A percentile compares a stretch with the other conserved stretches of the same genome.
phyloP scores from a whole-genome alignment of 2,329 filamentous ascomycete genomes.

The Colletotrichum caudatum region DNA sequence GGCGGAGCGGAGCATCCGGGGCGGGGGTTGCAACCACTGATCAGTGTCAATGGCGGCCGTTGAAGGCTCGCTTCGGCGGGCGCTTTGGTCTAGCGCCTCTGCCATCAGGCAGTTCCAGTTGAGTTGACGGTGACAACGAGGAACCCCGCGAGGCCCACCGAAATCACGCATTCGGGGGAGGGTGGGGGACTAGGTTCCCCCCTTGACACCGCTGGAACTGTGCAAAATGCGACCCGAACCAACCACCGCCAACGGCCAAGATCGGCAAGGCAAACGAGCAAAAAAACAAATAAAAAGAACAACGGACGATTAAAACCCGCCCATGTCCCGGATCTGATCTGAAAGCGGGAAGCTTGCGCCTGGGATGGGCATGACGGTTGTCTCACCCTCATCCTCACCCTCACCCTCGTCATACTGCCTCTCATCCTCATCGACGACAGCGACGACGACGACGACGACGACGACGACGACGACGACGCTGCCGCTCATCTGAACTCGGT shows the following conservation, averaged over 20 bases:
- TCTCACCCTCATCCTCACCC: conserved; percentile 14
- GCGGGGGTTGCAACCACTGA: conserved; percentile 2
- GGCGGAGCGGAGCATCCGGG: conserved; percentile 27
- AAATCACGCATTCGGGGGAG: conserved; percentile 31
- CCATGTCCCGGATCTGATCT: conserved; percentile 5
- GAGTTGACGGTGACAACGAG: background rate
- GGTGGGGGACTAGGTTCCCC: background rate
- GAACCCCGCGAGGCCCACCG: conserved; percentile 31
- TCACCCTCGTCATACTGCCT: background rate
- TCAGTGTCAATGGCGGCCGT: conserved; percentile 23
- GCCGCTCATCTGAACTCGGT: conserved; percentile 8
- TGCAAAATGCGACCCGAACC: conserved; percentile 16
- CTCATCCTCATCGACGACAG: conserved; percentile 12
- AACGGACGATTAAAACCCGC: conserved; percentile 14
- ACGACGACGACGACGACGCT: too few species aligned
- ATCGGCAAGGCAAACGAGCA: conserved; percentile 23
- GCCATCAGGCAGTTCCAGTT: background rate
- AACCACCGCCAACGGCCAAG: conserved; percentile 34
- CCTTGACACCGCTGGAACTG: conserved; percentile 20
- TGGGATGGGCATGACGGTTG: conserved; percentile 9
- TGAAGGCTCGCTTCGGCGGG: conserved; percentile 19
- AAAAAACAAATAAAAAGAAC: background rate
- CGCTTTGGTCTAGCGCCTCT: conserved; percentile 8
- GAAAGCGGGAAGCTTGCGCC: background rate
- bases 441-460: background rate